Percentiles rank a stretch among this genome's conserved stretches.
These are phyloP conservation scores for Verticillium longisporum DNA, from an alignment of 2,329 filamentous ascomycete species.

Conservation along the genomic window DNA sequence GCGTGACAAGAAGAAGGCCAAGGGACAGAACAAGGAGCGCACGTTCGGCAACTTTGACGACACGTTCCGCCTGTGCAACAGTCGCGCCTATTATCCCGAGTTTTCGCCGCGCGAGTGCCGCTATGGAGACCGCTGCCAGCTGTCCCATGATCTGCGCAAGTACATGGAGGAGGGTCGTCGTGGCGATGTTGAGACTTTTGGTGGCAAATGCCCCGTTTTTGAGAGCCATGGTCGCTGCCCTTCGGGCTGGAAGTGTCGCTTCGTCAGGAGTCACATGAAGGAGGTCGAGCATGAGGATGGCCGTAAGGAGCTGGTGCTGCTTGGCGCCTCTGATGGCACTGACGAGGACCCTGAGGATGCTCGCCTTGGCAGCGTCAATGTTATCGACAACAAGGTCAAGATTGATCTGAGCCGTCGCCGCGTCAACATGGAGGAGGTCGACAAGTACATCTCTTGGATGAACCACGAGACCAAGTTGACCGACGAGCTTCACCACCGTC, in stretches of 20 bases:
- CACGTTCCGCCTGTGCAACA: constrained; percentile 69
- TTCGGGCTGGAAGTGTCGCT: constrained; percentile 91
- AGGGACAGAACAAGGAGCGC: constrained; percentile 71
- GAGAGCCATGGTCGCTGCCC: constrained; percentile 69
- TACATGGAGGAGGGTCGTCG: constrained; percentile 81
- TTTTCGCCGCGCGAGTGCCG: constrained; percentile 74
- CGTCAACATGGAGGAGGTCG: constrained; percentile 63
- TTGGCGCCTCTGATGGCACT: constrained; percentile 31
- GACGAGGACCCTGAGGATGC: constrained; percentile 30
- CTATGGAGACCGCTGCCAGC: constrained; percentile 74
- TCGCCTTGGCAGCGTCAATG: constrained; percentile 66
- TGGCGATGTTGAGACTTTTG: constrained; percentile 69
- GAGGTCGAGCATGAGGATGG: constrained; percentile 76
- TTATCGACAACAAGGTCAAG: constrained; percentile 64
- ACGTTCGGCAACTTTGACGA: constrained; percentile 77
- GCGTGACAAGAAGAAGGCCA: constrained; percentile 39
- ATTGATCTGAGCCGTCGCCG: constrained; percentile 68
- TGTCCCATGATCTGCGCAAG: constrained; percentile 75
- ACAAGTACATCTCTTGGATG: constrained; percentile 72
- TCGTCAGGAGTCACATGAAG: constrained; percentile 78
- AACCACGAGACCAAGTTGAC: constrained; percentile 48
- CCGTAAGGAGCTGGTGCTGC: constrained; percentile 70
- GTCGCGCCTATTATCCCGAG: constrained; percentile 63
- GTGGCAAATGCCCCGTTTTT: constrained; percentile 75
- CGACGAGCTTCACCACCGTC: constrained; percentile 31